These are phyloP conservation scores for Marasmius oreades DNA, from an alignment of 1,284 basidiomycete species.

Conservation along the genomic window DNA sequence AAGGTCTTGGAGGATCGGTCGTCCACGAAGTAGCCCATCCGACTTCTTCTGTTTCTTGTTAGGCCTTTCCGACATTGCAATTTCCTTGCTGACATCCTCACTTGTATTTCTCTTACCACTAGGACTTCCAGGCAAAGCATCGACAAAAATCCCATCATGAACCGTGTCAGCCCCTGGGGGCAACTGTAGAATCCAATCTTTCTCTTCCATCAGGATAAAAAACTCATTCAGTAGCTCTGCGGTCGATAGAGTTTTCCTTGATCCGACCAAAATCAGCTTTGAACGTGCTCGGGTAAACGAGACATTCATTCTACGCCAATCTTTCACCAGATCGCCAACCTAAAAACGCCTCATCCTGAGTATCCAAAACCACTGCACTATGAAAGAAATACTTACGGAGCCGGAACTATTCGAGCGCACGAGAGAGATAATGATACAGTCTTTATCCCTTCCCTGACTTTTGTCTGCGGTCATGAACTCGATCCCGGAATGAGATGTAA, in stretches of 20 bases:
- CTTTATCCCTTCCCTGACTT: conserved; percentile 96
- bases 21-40: conserved; percentile 45
- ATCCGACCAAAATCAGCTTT: conserved; percentile 90
- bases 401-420: conserved; percentile 82
- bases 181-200: conserved; percentile 67
- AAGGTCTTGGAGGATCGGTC: conserved; percentile 57
- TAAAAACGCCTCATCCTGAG: conserved; percentile 27
- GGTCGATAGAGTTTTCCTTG: conserved; percentile 63
- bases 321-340: conserved; percentile 90
- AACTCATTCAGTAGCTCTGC: conserved; percentile 69
- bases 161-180: conserved; percentile 48
- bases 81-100: conserved; percentile 13
- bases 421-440: conserved; percentile 90
- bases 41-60: conserved; percentile 29
- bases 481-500: conserved; percentile 52
- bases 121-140: background rate
- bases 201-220: conserved; percentile 67
- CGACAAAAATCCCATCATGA: conserved; percentile 33
- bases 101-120: conserved; percentile 16
- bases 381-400: conserved; percentile 44
- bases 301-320: conserved; percentile 96
- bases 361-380: background rate
- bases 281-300: conserved; percentile 91
- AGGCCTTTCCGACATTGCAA: conserved; percentile 11
- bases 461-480: conserved; percentile 95